These are phyloP conservation scores for Trapa bicornis DNA, from an alignment of 345 rosid genomes.

Conservation along the genomic window DNA sequence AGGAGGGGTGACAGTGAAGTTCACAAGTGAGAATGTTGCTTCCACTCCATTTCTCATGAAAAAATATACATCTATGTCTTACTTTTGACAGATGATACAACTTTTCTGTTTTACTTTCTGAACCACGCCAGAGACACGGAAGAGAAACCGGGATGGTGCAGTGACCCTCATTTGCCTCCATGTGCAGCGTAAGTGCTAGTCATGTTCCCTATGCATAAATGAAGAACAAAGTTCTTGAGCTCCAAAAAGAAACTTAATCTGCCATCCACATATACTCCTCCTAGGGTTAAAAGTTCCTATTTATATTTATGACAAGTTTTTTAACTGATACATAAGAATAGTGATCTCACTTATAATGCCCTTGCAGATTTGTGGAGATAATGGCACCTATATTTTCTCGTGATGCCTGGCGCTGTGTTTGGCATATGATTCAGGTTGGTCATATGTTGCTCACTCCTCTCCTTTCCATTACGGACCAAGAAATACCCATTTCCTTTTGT, in stretches of 20 bases:
- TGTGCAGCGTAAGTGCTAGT: constrained; percentile 77
- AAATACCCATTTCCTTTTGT: background rate
- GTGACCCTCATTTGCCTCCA: constrained; percentile 69
- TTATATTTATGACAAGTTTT: background rate
- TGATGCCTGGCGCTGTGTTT: constrained; percentile 88
- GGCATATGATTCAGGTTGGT: constrained; percentile 87
- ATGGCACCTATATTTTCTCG: constrained; percentile 97
- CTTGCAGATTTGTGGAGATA: constrained; percentile 80
- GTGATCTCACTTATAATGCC: background rate
- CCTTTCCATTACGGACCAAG: background rate
- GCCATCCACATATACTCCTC: too few relatives aligned
- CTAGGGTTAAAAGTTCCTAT: too few relatives aligned
- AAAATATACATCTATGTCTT: background rate
- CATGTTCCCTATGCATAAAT: background rate
- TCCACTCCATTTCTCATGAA: background rate
- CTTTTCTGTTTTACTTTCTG: background rate
- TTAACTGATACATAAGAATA: background rate
- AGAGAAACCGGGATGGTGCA: constrained; percentile 84
- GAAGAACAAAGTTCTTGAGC: background rate
- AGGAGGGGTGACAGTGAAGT: constrained; percentile 68
- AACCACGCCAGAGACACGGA: constrained; percentile 41
- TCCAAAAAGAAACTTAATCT: too few relatives aligned
- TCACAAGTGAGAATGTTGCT: constrained; percentile 52
- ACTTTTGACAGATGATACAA: background rate
- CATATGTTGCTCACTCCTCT: background rate